A percentile compares a stretch with the other conserved stretches of the same genome.
Evolutionary conservation across 2,329 filamentous ascomycete species (phyloP).

Genomic region (Bipolaris zeicola): DNA sequence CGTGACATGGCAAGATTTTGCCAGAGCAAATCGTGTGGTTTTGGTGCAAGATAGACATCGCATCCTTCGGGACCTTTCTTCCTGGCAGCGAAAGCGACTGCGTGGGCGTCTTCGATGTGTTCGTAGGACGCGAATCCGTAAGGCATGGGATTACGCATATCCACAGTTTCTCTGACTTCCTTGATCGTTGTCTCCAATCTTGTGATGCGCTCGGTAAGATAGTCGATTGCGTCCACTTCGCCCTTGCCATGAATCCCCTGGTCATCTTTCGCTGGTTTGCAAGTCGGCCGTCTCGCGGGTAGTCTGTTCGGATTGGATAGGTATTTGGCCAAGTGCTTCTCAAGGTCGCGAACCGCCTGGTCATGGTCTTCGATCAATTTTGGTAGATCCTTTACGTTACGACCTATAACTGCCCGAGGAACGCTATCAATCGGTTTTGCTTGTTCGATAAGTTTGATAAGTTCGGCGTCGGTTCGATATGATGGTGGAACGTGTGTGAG

Average conservation of each 20-base stretch:
- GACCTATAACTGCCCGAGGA: conserved; percentile 79
- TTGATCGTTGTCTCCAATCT: conserved; percentile 83
- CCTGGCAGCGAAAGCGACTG: conserved; percentile 75
- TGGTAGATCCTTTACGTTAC: conserved; percentile 89
- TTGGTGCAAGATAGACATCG: conserved; percentile 77
- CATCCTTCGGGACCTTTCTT: conserved; percentile 81
- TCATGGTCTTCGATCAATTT: conserved; percentile 83
- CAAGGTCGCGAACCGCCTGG: conserved; percentile 77
- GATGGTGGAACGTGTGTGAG: conserved; percentile 81
- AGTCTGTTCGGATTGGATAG: conserved; percentile 82
- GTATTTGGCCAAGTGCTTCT: conserved; percentile 79
- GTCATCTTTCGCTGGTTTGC: conserved; percentile 79
- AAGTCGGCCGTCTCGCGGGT: conserved; percentile 75
- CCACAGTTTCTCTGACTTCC: conserved; percentile 79
- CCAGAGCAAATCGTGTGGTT: conserved; percentile 93
- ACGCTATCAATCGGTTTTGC: conserved; percentile 76
- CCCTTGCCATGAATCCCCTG: conserved; percentile 66
- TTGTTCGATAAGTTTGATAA: conserved; percentile 79
- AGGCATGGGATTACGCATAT: conserved; percentile 83
- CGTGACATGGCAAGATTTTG: conserved; percentile 81
- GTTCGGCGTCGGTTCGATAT: conserved; percentile 82
- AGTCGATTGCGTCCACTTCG: conserved; percentile 92
- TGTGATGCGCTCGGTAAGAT: conserved; percentile 81
- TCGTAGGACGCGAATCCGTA: conserved; percentile 95
- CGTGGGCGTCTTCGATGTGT: conserved; percentile 84